phyloP scores from a whole-genome alignment of 192 early-diverging fungal genomes.

The Coemansia sp. region DNA sequence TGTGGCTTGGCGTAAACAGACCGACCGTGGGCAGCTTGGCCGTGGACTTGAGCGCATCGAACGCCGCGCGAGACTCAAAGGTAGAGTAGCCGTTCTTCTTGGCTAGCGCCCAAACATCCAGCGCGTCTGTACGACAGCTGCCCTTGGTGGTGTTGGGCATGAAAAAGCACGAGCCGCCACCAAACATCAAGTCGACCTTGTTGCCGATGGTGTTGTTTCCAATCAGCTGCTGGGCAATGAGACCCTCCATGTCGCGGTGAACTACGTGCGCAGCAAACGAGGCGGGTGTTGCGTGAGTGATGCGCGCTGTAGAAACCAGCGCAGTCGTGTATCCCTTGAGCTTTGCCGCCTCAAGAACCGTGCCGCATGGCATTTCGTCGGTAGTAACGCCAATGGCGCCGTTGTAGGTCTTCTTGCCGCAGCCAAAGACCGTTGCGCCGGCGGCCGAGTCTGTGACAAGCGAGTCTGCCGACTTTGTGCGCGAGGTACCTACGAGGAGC shows the following conservation, averaged over 20 bases:
- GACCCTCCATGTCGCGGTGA: slow-evolving; percentile 59
- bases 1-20: slow-evolving; percentile 53
- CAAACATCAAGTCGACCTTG: slow-evolving; percentile 59
- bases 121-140: slow-evolving; percentile 50
- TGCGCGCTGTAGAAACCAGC: slow-evolving; percentile 62
- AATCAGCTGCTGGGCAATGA: slow-evolving; percentile 59
- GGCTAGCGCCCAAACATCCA: slow-evolving; percentile 38
- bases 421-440: slow-evolving; percentile 63
- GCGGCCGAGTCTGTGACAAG: slow-evolving; percentile 65
- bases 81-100: slow-evolving; percentile 11
- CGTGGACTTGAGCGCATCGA: slow-evolving; percentile 18
- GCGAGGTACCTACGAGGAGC: slow-evolving; percentile 55
- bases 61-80: not conserved
- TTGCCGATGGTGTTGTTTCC: slow-evolving; percentile 35
- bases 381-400: slow-evolving; percentile 57
- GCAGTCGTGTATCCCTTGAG: slow-evolving; percentile 51
- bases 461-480: slow-evolving; percentile 57
- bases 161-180: slow-evolving; percentile 59
- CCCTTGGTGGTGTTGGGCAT: slow-evolving; percentile 20
- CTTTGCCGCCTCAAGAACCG: slow-evolving; percentile 65
- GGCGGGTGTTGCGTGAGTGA: slow-evolving; percentile 68
- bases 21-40: slow-evolving; percentile 51
- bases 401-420: slow-evolving; percentile 61
- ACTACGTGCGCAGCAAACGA: slow-evolving; percentile 60
- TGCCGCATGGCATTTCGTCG: slow-evolving; percentile 56